A percentile compares a stretch with the other conserved stretches of the same genome.
These are phyloP conservation scores for Cyclanthera cordifolia DNA, from an alignment of 306 rosid species.

Conservation along the genomic window DNA sequence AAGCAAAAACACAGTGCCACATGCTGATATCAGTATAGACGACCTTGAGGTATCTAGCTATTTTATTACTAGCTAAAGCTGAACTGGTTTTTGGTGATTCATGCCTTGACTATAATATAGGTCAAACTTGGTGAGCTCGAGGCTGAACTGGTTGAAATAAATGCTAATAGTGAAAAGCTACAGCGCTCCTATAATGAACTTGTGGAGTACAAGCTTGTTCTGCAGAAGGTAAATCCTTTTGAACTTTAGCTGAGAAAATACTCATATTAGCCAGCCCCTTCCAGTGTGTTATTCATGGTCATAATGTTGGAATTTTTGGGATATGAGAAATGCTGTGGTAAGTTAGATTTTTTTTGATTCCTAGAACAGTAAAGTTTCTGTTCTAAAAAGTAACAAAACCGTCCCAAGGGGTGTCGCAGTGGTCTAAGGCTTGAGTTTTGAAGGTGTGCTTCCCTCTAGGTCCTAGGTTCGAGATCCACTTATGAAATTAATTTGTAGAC, in stretches of 20 bases:
- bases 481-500: too few relatives aligned
- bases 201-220: slow-evolving; percentile 74
- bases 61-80: slow-evolving; percentile 2
- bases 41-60: slow-evolving; percentile 58
- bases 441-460: too few relatives aligned
- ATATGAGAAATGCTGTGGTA: neutral
- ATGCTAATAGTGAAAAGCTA: slow-evolving; percentile 85
- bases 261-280: neutral
- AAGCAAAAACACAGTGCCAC: slow-evolving; percentile 31
- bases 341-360: neutral
- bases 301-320: neutral
- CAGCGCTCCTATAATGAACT: slow-evolving; percentile 83
- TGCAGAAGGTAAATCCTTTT: slow-evolving; percentile 61
- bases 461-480: too few relatives aligned
- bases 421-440: too few relatives aligned
- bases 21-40: slow-evolving; percentile 45
- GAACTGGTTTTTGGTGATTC: neutral
- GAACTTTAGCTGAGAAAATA: too few relatives aligned
- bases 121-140: slow-evolving; percentile 83
- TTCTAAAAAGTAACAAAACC: too few relatives aligned
- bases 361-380: neutral
- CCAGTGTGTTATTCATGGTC: slow-evolving; percentile 10
- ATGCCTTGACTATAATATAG: slow-evolving; percentile 24
- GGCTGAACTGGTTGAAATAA: slow-evolving; percentile 74
- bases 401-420: too few relatives aligned